A percentile compares a stretch with the other conserved stretches of the same genome.
These are phyloP conservation scores for Hericium rajendrae DNA, from an alignment of 768 basidiomycete species.

Conservation along the genomic window DNA sequence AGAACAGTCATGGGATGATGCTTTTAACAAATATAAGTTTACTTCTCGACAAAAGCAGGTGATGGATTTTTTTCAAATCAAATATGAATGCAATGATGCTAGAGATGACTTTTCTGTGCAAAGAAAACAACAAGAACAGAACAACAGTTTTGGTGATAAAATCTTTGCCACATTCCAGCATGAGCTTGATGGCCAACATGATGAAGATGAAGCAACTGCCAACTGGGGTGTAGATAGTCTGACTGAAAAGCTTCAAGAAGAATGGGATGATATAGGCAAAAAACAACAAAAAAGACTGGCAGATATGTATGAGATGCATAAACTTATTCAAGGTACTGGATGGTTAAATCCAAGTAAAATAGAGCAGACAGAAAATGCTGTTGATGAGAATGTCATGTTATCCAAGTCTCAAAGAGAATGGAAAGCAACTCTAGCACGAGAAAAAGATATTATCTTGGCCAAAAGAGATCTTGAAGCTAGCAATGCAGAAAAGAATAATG, in stretches of 20 bases:
- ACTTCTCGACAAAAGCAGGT: conserved; percentile 5
- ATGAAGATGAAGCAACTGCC: not conserved
- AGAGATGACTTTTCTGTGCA: conserved; percentile 24
- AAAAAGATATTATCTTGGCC: not conserved
- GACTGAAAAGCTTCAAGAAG: not conserved
- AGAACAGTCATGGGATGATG: conserved; percentile 17
- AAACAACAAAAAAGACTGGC: not conserved
- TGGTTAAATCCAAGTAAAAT: not conserved
- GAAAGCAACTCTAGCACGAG: not conserved
- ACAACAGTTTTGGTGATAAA: not conserved
- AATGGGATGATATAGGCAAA: not conserved
- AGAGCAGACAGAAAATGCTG: not conserved
- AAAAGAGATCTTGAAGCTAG: not conserved
- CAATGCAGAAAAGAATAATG: not conserved
- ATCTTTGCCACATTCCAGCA: not conserved
- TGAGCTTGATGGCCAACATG: not conserved
- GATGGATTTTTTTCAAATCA: conserved; percentile 24
- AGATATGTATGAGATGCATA: not conserved
- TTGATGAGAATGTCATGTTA: not conserved
- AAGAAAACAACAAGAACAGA: not conserved
- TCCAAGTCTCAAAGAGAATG: not conserved
- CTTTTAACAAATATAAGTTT: conserved; percentile 15
- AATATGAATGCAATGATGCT: conserved; percentile 28
- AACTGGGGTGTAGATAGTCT: not conserved
- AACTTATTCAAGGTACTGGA: not conserved